phyloP scores from a whole-genome alignment of 1,284 basidiomycete species.

The Porodaedalea pini region DNA sequence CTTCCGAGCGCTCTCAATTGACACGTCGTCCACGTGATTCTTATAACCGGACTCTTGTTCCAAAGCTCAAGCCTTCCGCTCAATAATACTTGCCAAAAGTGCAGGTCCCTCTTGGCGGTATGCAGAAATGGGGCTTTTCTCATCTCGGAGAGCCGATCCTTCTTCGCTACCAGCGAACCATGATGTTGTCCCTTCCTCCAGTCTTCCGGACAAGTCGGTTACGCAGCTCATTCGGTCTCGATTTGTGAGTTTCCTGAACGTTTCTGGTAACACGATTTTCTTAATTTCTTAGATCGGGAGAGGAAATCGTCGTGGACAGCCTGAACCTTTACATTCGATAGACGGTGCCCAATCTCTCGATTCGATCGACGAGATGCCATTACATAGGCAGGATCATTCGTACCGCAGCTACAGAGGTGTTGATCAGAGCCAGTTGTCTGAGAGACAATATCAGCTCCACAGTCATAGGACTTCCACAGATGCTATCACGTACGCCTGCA shows the following conservation, averaged over 20 bases:
- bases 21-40: too few species aligned
- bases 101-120: conserved; percentile 6
- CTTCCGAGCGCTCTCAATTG: too few species aligned
- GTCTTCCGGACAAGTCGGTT: conserved; percentile 42
- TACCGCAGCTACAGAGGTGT: neutral
- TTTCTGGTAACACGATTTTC: conserved; percentile 22
- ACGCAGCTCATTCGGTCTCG: conserved; percentile 67
- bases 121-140: conserved; percentile 52
- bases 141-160: conserved; percentile 40
- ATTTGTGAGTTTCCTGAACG: conserved; percentile 51
- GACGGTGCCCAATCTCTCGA: neutral
- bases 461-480: conserved; percentile 45
- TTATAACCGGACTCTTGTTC: too few species aligned
- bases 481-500: conserved; percentile 58
- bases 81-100: neutral
- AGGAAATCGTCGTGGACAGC: conserved; percentile 39
- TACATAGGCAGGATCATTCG: neutral
- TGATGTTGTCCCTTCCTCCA: conserved; percentile 25
- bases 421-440: conserved; percentile 2
- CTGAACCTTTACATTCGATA: neutral
- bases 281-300: conserved; percentile 42
- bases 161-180: conserved; percentile 27
- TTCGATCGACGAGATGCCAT: neutral
- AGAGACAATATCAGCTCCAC: neutral
- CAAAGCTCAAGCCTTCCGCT: too few species aligned